phyloP scores from a whole-genome alignment of 2,329 filamentous ascomycete genomes.

The Ascochyta fabae region DNA sequence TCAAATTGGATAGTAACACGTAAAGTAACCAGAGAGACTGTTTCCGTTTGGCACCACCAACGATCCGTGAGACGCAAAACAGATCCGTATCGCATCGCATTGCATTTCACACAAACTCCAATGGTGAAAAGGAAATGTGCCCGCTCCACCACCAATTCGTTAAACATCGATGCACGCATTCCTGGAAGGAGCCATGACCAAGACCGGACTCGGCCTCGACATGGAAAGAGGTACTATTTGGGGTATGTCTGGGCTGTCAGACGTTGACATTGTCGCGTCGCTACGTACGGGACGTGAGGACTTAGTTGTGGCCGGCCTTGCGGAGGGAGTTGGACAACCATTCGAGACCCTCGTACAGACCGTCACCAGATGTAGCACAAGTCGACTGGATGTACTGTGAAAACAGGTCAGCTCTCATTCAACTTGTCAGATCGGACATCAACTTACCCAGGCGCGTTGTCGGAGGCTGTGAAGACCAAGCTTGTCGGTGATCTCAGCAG shows the following conservation, averaged over 20 bases:
- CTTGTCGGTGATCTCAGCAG: conserved; percentile 99
- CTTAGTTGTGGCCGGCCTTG: conserved; percentile 60
- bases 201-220: conserved; percentile 19
- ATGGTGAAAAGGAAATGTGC: conserved; percentile 43
- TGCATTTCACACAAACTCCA: conserved; percentile 48
- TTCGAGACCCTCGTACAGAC: conserved; percentile 97
- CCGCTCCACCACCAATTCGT: conserved; percentile 48
- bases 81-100: conserved; percentile 26
- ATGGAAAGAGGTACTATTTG: conserved; percentile 32
- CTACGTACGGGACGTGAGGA: conserved; percentile 24
- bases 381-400: conserved; percentile 95
- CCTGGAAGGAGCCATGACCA: conserved; percentile 21
- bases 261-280: conserved; percentile 39
- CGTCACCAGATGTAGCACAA: conserved; percentile 97
- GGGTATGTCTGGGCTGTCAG: conserved; percentile 35
- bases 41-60: conserved; percentile 40
- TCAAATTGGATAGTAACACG: conserved; percentile 49
- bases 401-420: conserved; percentile 27
- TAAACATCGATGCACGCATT: conserved; percentile 45
- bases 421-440: conserved; percentile 2
- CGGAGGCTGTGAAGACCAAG: conserved; percentile 98
- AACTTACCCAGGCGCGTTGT: conserved; percentile 96
- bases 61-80: conserved; percentile 44
- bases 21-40: conserved; percentile 47
- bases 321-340: conserved; percentile 62